Evolutionary conservation across 441 rosid species (phyloP).

Genomic region (Theobroma grandiflorum): DNA sequence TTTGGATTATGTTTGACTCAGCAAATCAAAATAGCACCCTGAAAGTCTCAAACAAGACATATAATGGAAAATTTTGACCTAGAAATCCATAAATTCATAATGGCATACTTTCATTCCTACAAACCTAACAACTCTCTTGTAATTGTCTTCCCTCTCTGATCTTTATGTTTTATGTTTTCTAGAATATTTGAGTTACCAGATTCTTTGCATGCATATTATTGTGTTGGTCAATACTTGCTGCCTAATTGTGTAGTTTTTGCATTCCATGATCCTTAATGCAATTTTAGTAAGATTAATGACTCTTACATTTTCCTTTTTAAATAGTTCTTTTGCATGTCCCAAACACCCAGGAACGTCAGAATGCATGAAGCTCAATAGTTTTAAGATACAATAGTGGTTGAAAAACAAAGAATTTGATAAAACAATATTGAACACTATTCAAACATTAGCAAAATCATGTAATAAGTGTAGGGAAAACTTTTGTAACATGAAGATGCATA

Average conservation of each 20-base stretch:
- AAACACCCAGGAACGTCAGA: background rate
- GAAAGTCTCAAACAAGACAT: background rate
- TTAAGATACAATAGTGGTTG: background rate
- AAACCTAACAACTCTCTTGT: background rate
- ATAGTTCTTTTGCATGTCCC: background rate
- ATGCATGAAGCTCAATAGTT: slow-evolving; percentile 2
- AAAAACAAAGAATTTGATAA: slow-evolving; percentile 5
- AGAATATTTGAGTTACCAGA: background rate
- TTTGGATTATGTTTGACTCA: background rate
- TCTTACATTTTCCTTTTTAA: background rate
- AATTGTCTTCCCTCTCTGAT: background rate
- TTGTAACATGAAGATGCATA: slow-evolving; percentile 38
- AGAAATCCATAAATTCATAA: background rate
- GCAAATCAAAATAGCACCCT: background rate
- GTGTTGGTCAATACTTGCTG: background rate
- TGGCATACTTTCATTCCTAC: background rate
- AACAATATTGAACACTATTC: background rate
- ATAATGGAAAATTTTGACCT: background rate
- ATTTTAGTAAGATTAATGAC: background rate
- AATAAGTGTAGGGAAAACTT: slow-evolving; percentile 1
- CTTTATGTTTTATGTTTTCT: background rate
- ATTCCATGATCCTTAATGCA: background rate
- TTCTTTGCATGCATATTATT: background rate
- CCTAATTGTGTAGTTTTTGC: background rate
- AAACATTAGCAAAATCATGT: background rate